phyloP scores from a whole-genome alignment of 805 yeast species.

The Yarrowia alimentaria region DNA sequence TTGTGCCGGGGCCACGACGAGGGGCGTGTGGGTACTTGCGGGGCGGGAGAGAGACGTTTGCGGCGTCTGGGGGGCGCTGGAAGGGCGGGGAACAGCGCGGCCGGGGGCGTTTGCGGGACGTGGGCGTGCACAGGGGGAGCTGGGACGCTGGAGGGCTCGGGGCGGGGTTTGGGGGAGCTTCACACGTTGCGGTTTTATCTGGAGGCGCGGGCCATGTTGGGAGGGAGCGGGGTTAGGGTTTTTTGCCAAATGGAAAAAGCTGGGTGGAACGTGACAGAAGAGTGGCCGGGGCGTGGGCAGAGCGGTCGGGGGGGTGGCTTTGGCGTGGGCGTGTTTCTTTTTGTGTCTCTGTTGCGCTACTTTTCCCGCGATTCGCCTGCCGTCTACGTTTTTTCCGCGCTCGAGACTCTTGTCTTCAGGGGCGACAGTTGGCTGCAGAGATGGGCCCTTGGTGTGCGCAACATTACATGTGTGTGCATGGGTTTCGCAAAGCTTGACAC shows the following conservation, averaged over 20 bases:
- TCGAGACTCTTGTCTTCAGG: no score
- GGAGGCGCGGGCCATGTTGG: slow-evolving; percentile 10
- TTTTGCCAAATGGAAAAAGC: slow-evolving; percentile 25
- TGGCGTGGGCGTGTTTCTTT: no score
- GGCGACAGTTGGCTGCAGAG: background rate
- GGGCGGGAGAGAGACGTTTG: no score
- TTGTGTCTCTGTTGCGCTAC: no score
- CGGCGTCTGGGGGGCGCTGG: slow-evolving; percentile 1
- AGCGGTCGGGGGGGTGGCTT: no score
- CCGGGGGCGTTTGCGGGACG: slow-evolving; percentile 3
- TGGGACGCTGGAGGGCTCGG: slow-evolving; percentile 8
- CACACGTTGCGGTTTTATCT: slow-evolving; percentile 27
- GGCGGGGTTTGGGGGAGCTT: slow-evolving; percentile 20
- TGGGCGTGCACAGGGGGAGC: background rate
- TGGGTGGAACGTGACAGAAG: slow-evolving; percentile 25
- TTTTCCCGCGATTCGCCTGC: no score
- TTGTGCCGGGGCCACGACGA: no score
- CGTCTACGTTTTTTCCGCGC: no score
- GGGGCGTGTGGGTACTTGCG: no score
- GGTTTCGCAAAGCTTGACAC: slow-evolving; percentile 25
- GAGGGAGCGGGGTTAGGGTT: slow-evolving; percentile 26
- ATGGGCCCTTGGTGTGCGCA: no score
- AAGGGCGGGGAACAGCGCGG: slow-evolving; percentile 8
- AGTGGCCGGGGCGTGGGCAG: background rate
- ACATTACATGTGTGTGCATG: slow-evolving; percentile 17